Evolutionary conservation across 768 basidiomycete genomes (phyloP).

Genomic region (Boletus rufocinnamomeus): DNA sequence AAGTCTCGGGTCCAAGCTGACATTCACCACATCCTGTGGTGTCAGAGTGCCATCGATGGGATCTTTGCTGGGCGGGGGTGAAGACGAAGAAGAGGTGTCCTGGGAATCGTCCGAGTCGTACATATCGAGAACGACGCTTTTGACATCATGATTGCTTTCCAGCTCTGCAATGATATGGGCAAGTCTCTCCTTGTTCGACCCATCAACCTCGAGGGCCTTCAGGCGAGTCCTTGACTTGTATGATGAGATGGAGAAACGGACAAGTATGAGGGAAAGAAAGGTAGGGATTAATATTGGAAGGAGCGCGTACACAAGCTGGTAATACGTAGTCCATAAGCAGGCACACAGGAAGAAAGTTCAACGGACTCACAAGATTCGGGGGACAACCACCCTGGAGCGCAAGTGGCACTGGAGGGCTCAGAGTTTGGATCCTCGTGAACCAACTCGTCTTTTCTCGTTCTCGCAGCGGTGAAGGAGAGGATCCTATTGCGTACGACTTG

Average conservation of each 20-base stretch:
- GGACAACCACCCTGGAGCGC: conserved; percentile 62
- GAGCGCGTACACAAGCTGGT: conserved; percentile 51
- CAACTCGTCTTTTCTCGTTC: conserved; percentile 43
- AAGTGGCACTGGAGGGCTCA: conserved; percentile 56
- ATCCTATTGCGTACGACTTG: conserved; percentile 49
- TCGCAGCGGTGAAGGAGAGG: conserved; percentile 44
- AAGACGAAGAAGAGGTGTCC: conserved; percentile 20
- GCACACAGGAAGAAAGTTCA: neutral
- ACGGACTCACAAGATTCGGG: conserved; percentile 60
- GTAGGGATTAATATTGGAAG: conserved; percentile 70
- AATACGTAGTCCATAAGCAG: conserved; percentile 2
- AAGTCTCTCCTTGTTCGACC: conserved; percentile 50
- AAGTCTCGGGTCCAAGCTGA: conserved; percentile 5
- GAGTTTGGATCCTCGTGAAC: conserved; percentile 44
- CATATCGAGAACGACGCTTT: conserved; percentile 60
- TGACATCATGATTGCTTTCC: conserved; percentile 62
- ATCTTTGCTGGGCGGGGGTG: conserved; percentile 6
- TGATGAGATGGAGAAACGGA: conserved; percentile 59
- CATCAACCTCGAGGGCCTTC: conserved; percentile 59
- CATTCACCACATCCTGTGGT: neutral
- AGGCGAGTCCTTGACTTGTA: conserved; percentile 66
- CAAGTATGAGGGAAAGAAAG: conserved; percentile 51
- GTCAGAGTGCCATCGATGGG: neutral
- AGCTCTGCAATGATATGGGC: conserved; percentile 56
- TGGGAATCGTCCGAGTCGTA: conserved; percentile 52